phyloP scores from a whole-genome alignment of 352 stramenopile genomes.

The Phytophthora kernoviae region DNA sequence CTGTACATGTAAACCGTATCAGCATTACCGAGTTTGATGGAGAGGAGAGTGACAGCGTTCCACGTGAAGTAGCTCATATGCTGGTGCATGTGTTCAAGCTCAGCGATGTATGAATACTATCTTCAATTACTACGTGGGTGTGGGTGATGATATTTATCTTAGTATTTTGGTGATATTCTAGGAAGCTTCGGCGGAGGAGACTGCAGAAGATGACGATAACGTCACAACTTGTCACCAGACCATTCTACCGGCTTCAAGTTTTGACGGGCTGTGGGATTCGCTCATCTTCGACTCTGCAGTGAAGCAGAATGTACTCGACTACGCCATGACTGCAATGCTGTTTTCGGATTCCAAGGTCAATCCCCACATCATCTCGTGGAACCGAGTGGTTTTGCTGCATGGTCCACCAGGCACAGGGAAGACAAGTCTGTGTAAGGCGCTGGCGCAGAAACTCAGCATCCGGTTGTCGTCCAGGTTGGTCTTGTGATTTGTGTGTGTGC shows the following conservation, averaged over 20 bases:
- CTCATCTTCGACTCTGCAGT: conserved; percentile 86
- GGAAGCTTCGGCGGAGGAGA: conserved; percentile 75
- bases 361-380: conserved; percentile 90
- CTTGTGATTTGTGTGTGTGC: not conserved
- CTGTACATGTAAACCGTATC: conserved; percentile 43
- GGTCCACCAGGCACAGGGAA: conserved; percentile 94
- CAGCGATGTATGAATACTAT: conserved; percentile 45
- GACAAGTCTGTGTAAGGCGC: conserved; percentile 91
- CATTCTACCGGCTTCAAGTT: conserved; percentile 59
- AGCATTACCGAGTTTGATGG: conserved; percentile 46
- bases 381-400: conserved; percentile 92
- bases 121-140: conserved; percentile 1
- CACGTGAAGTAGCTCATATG: conserved; percentile 44
- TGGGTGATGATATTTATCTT: too few species aligned
- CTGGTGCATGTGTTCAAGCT: conserved; percentile 78
- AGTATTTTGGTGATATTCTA: conserved; percentile 29
- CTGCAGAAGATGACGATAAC: conserved; percentile 79
- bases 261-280: conserved; percentile 83
- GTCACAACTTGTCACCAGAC: conserved; percentile 82
- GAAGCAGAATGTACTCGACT: conserved; percentile 87
- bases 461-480: conserved; percentile 70
- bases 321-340: conserved; percentile 90
- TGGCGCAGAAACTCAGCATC: conserved; percentile 93
- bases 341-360: conserved; percentile 90
- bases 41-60: conserved; percentile 23